A percentile compares a stretch with the other conserved stretches of the same genome.
These are phyloP conservation scores for Ottelia alismoides DNA, from an alignment of 106 monocot genomes.

Conservation along the genomic window DNA sequence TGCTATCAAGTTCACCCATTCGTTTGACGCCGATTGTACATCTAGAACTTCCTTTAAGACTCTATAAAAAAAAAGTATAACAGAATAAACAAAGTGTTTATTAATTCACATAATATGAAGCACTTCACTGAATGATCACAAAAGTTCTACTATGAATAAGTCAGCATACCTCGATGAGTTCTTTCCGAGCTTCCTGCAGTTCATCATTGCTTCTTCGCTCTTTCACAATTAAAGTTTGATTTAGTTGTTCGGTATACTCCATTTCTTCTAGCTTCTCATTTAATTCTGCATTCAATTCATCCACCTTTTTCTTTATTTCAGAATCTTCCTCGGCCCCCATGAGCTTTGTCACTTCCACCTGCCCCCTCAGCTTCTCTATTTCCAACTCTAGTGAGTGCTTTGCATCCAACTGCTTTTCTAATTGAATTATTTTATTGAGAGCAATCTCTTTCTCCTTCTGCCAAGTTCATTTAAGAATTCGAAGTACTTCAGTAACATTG, in stretches of 20 bases:
- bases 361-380: conserved; percentile 71
- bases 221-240: conserved; percentile 35
- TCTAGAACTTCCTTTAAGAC: too few relatives aligned
- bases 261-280: conserved; percentile 61
- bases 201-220: conserved; percentile 56
- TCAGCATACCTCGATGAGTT: conserved; percentile 40
- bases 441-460: conserved; percentile 71
- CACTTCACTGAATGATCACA: too few relatives aligned
- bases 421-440: conserved; percentile 42
- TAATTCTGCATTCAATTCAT: conserved; percentile 39
- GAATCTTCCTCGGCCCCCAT: conserved; percentile 52
- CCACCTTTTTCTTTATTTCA: conserved; percentile 34
- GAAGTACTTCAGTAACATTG: too few relatives aligned
- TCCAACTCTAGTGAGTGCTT: conserved; percentile 80
- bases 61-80: too few relatives aligned
- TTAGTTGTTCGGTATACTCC: conserved; percentile 30
- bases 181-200: conserved; percentile 50
- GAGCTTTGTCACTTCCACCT: conserved; percentile 49
- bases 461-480: not conserved
- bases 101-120: too few relatives aligned
- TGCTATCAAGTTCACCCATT: too few relatives aligned
- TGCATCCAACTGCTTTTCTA: conserved; percentile 75
- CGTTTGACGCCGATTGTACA: too few relatives aligned
- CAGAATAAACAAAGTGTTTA: too few relatives aligned
- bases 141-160: too few relatives aligned